phyloP scores from a whole-genome alignment of 345 rosid species.

The Combretum micranthum region DNA sequence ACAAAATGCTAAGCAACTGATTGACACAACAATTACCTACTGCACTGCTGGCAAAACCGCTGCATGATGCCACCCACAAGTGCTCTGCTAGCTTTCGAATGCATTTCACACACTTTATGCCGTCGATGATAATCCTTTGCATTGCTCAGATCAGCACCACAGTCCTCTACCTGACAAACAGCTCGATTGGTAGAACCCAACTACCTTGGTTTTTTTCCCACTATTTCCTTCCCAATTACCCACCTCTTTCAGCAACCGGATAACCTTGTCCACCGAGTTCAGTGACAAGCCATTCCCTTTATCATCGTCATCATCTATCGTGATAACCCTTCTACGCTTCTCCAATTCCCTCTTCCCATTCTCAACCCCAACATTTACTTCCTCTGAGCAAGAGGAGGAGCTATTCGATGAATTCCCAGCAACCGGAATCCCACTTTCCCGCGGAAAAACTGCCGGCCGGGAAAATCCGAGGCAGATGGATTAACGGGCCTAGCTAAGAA shows the following conservation, averaged over 20 bases:
- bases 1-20: background rate
- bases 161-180: slow-evolving; percentile 87
- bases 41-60: slow-evolving; percentile 99
- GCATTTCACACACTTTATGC: slow-evolving; percentile 95
- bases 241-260: slow-evolving; percentile 32
- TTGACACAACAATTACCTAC: slow-evolving; percentile 48
- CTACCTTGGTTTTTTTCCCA: slow-evolving; percentile 69
- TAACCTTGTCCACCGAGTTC: slow-evolving; percentile 65
- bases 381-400: slow-evolving; percentile 82
- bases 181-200: slow-evolving; percentile 55
- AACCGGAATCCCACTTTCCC: slow-evolving; percentile 21
- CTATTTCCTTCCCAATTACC: slow-evolving; percentile 49
- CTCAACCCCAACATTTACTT: slow-evolving; percentile 41
- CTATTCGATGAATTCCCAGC: slow-evolving; percentile 72
- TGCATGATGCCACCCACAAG: slow-evolving; percentile 85
- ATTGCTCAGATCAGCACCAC: slow-evolving; percentile 85
- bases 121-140: slow-evolving; percentile 97
- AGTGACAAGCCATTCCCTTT: slow-evolving; percentile 49
- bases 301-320: slow-evolving; percentile 47
- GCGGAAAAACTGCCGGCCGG: slow-evolving; percentile 48
- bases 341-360: slow-evolving; percentile 55
- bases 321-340: slow-evolving; percentile 71
- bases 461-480: slow-evolving; percentile 29
- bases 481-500: slow-evolving; percentile 69
- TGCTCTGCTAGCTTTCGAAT: slow-evolving; percentile 86